Conservation (phyloP, 495 filamentous ascomycete species). For the Aspergillus asperescens region DNA sequence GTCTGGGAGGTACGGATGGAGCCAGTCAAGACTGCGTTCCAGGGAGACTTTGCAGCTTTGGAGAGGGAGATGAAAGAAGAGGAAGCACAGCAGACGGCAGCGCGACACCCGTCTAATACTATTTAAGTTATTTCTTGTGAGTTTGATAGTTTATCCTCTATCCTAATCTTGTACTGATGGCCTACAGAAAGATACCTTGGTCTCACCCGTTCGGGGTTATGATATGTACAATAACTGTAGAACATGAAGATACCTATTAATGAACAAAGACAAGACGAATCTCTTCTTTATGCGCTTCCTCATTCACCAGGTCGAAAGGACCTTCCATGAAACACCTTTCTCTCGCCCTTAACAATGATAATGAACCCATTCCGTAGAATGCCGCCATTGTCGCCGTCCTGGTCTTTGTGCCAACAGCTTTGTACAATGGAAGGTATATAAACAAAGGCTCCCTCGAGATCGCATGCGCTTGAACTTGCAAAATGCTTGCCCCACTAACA, state of each 20-base stretch:
- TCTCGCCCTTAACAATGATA: neutral
- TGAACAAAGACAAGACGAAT: neutral
- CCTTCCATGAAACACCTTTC: neutral
- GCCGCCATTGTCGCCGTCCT: neutral
- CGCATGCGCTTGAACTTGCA: no score
- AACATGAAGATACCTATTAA: neutral
- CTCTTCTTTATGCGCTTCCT: neutral
- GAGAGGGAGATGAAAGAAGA: slow-evolving; percentile 48
- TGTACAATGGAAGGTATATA: slow-evolving; percentile 10
- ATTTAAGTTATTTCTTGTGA: neutral
- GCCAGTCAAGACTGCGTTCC: slow-evolving; percentile 46
- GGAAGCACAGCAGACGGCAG: slow-evolving; percentile 25
- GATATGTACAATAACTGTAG: neutral
- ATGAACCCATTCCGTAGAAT: no score
- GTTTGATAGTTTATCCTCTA: neutral
- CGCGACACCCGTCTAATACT: neutral
- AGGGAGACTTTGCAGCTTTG: slow-evolving; percentile 57
- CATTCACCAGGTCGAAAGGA: neutral
- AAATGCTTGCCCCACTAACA: neutral
- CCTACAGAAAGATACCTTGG: slow-evolving; percentile 7
- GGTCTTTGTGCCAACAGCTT: no score
- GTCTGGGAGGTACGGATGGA: slow-evolving; percentile 70
- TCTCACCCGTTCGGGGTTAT: neutral
- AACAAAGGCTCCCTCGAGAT: neutral
- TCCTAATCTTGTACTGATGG: neutral